Evolutionary conservation across 345 rosid genomes (phyloP), one percentile per base, ranked within the genome.

Genomic region (Salix suchowensis): DNA sequence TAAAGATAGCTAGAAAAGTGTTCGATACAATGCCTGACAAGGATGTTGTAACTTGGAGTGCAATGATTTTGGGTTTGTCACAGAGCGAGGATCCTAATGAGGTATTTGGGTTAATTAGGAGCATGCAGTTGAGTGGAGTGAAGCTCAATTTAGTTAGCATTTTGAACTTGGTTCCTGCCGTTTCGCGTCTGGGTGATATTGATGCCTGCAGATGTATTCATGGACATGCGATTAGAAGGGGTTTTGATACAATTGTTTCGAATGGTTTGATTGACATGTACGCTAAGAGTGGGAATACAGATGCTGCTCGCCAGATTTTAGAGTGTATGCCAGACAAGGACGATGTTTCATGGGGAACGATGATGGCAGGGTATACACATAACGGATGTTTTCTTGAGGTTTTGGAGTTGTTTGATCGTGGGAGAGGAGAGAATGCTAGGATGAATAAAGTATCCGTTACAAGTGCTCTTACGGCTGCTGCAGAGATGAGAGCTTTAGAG

Each of bases 351-450:
- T 88, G 90, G 87, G 80, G 85, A 7, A 78, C 88, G 30, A 89
- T 90, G 86, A 88, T 90, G 86, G 84, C 92, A 1, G 91, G 88
- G 44, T 89, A 84, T 88, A 88, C 87, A 39, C 74, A 90, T 74
- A 79, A 83, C 66, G 85, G 81, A 34, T 83, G 26, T 67, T 88
- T 84, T 1, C 42, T 68, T 54, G 79, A 88, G 82, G 91, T 89
- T 44, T 72, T 88, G 81, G 55, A 79, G 66, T 74, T 89, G 70
- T 87, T 84, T 78, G 88, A 85, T 67, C 62, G 36, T 7, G 85
- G 86, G 84, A 85, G 65, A 61, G 65, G 6, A 12, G 58, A 46
- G 65, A 68, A 83, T 78, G 52, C 83, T 72, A 77, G 67, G 78
- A 74, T 87, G 81, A 86, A 73, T 76, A 89, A 88, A 70, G 83